A percentile compares a stretch with the other conserved stretches of the same genome.
These are phyloP conservation scores for Dipteronia sinensis DNA, from an alignment of 345 rosid genomes.

Conservation along the genomic window DNA sequence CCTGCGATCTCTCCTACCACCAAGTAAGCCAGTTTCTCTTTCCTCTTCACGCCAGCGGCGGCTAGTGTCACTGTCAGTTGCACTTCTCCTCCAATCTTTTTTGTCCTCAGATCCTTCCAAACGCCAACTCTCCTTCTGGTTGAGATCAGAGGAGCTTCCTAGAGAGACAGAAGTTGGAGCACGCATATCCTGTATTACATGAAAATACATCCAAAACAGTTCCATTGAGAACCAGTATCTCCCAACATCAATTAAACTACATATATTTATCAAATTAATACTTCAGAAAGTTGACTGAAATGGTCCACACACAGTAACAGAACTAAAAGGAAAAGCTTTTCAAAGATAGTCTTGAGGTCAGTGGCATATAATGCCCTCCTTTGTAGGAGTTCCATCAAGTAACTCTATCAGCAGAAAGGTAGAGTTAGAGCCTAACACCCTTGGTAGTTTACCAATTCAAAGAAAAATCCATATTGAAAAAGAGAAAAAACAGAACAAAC, in stretches of 20 bases:
- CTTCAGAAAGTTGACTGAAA: neutral
- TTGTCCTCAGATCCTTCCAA: constrained; percentile 68
- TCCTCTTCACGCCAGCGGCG: constrained; percentile 87
- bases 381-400: neutral
- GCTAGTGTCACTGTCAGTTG: constrained; percentile 46
- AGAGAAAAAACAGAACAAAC: neutral
- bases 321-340: neutral
- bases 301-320: neutral
- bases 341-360: neutral
- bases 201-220: neutral
- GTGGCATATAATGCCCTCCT: neutral
- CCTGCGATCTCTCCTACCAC: constrained; percentile 62
- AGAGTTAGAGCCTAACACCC: neutral
- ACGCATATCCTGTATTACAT: constrained; percentile 49
- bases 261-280: no score
- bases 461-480: neutral
- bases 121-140: constrained; percentile 66
- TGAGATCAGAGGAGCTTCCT: constrained; percentile 49
- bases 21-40: constrained; percentile 73
- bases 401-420: neutral
- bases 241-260: neutral
- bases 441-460: neutral
- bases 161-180: constrained; percentile 34
- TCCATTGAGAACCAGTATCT: neutral
- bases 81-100: constrained; percentile 65